phyloP scores from a whole-genome alignment of 176 grass and related monocot species.

The Aegilops longissima region DNA sequence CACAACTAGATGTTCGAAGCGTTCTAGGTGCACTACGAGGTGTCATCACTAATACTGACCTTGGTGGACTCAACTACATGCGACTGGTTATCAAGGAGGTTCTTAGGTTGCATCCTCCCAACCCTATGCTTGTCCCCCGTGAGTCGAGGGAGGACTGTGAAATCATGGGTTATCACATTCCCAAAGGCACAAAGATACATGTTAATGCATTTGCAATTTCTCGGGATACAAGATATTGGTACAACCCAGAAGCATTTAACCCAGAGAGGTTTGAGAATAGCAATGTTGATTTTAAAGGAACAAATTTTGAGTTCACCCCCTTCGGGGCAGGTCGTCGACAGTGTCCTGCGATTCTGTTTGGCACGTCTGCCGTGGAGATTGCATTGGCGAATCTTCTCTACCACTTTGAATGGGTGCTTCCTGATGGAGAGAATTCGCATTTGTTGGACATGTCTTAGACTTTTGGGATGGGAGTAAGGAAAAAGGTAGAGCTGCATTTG shows the following conservation, averaged over 20 bases:
- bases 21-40: not conserved
- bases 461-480: not conserved
- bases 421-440: not conserved
- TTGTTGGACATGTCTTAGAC: conserved; percentile 30
- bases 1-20: not conserved
- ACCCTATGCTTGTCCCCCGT: not conserved
- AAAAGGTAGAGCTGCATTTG: not conserved
- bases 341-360: conserved; percentile 15
- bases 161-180: not conserved
- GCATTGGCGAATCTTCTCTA: not conserved
- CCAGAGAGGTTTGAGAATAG: conserved; percentile 21
- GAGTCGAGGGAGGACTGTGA: not conserved
- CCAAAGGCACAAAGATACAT: not conserved
- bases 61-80: not conserved
- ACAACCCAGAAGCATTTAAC: not conserved
- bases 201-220: not conserved
- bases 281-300: not conserved
- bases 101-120: conserved; percentile 15
- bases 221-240: not conserved
- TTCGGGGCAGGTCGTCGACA: conserved; percentile 36
- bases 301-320: conserved; percentile 28
- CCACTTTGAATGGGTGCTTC: conserved; percentile 44
- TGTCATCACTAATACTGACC: not conserved
- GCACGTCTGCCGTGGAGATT: conserved; percentile 23
- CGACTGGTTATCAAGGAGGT: conserved; percentile 21